Evolutionary conservation across 2,329 filamentous ascomycete species (phyloP).

Genomic region (Clonostachys solani): DNA sequence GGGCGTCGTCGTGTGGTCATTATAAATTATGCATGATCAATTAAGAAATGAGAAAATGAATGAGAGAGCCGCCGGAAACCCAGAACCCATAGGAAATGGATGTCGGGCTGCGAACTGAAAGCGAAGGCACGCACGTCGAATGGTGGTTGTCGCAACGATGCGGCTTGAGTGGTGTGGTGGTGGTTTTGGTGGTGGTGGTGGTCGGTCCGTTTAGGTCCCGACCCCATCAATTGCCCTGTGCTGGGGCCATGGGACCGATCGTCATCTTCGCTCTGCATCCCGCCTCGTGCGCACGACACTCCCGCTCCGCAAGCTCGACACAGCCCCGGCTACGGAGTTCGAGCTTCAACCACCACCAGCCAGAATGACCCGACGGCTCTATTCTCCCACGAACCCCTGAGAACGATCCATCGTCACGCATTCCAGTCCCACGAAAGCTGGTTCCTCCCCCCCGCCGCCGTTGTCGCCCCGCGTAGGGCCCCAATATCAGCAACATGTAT

Average conservation of each 20-base stretch:
- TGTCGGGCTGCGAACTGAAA: too few species aligned
- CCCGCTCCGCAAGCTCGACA: background rate
- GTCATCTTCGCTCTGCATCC: too few species aligned
- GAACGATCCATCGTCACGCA: background rate
- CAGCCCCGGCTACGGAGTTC: background rate
- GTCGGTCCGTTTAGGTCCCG: too few species aligned
- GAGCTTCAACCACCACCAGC: background rate
- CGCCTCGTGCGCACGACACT: too few species aligned
- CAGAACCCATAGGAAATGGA: background rate
- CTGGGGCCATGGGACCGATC: too few species aligned
- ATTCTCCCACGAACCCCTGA: background rate
- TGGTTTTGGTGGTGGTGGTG: too few species aligned
- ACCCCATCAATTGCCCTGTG: too few species aligned
- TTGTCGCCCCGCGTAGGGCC: slow-evolving; percentile 4
- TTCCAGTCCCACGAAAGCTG: background rate
- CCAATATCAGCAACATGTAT: slow-evolving; percentile 3
- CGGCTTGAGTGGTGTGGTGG: too few species aligned
- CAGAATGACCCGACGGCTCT: background rate
- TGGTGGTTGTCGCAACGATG: too few species aligned
- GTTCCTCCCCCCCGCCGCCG: background rate
- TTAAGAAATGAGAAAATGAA: background rate
- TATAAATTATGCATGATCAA: background rate
- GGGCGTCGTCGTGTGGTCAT: background rate
- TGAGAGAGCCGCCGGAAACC: background rate
- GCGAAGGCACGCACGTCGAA: too few species aligned